phyloP scores from a whole-genome alignment of 768 basidiomycete species.

The Leccinum olivaceopallidum region DNA sequence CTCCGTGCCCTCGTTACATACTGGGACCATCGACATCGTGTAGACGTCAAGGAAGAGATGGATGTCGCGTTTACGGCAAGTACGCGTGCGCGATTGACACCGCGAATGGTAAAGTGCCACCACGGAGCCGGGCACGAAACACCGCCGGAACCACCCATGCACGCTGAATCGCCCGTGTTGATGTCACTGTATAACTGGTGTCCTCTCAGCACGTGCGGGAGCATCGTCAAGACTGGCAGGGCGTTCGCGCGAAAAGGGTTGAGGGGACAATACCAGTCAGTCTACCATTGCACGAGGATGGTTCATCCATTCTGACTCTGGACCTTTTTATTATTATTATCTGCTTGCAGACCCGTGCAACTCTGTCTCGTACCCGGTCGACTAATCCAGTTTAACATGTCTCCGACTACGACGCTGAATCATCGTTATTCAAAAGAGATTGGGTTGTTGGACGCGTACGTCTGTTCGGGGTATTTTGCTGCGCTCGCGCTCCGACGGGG shows the following conservation, averaged over 20 bases:
- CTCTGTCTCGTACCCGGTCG: constrained; percentile 76
- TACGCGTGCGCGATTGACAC: constrained; percentile 60
- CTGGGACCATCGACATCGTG: constrained; percentile 76
- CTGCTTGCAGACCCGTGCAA: constrained; percentile 55
- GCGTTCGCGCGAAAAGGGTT: constrained; percentile 71
- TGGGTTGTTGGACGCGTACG: constrained; percentile 71
- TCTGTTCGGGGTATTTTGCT: constrained; percentile 86
- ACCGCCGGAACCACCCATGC: constrained; percentile 52
- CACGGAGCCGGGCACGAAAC: constrained; percentile 41
- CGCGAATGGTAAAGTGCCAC: constrained; percentile 36
- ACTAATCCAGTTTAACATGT: constrained; percentile 70
- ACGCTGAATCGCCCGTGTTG: constrained; percentile 58
- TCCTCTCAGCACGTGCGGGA: constrained; percentile 72
- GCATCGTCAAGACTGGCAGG: constrained; percentile 72
- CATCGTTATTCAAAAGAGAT: constrained; percentile 54
- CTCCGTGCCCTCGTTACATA: constrained; percentile 70
- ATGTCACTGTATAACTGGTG: constrained; percentile 86
- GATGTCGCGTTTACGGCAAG: constrained; percentile 58
- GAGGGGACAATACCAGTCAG: constrained; percentile 78
- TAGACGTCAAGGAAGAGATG: constrained; percentile 81
- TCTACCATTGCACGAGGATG: constrained; percentile 4
- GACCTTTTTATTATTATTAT: neutral
- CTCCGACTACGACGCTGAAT: constrained; percentile 57
- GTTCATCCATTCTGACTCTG: neutral
- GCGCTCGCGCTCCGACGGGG: constrained; percentile 61